phyloP scores from a whole-genome alignment of 2,329 filamentous ascomycete species.

The Penicillium sclerotiorum region DNA sequence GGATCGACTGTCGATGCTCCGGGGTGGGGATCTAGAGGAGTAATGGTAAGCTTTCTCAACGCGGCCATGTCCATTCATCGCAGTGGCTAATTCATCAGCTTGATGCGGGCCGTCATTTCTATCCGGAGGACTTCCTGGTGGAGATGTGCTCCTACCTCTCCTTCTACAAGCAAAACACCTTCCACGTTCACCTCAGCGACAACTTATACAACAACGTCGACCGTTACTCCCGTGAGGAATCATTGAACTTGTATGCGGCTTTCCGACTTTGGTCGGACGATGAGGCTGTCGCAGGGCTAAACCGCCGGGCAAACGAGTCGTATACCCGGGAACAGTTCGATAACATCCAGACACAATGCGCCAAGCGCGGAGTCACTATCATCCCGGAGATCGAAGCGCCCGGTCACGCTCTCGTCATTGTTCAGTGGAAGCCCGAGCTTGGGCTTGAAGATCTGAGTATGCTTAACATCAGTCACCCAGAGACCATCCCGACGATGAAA shows the following conservation, averaged over 20 bases:
- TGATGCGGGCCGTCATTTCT: slow-evolving; percentile 60
- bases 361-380: slow-evolving; percentile 58
- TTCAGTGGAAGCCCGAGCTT: slow-evolving; percentile 62
- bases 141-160: slow-evolving; percentile 63
- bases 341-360: slow-evolving; percentile 56
- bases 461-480: slow-evolving; percentile 59
- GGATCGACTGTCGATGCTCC: slow-evolving; percentile 47
- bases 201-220: slow-evolving; percentile 55
- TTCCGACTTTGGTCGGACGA: slow-evolving; percentile 59
- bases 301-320: slow-evolving; percentile 58
- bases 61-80: no score
- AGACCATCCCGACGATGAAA: slow-evolving; percentile 57
- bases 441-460: slow-evolving; percentile 55
- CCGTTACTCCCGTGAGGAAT: not conserved
- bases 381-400: slow-evolving; percentile 64
- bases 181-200: slow-evolving; percentile 63
- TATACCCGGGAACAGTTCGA: slow-evolving; percentile 57
- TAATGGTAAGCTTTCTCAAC: slow-evolving; percentile 40
- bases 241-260: slow-evolving; percentile 48
- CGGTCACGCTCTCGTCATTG: slow-evolving; percentile 59
- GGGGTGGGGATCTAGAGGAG: slow-evolving; percentile 55
- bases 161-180: slow-evolving; percentile 63
- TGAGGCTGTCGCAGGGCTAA: slow-evolving; percentile 52
- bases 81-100: slow-evolving; percentile 33
- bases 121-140: slow-evolving; percentile 57